Base-by-base conservation (phyloP, 495 filamentous ascomycete genomes). In the Neurospora terricola region DNA sequence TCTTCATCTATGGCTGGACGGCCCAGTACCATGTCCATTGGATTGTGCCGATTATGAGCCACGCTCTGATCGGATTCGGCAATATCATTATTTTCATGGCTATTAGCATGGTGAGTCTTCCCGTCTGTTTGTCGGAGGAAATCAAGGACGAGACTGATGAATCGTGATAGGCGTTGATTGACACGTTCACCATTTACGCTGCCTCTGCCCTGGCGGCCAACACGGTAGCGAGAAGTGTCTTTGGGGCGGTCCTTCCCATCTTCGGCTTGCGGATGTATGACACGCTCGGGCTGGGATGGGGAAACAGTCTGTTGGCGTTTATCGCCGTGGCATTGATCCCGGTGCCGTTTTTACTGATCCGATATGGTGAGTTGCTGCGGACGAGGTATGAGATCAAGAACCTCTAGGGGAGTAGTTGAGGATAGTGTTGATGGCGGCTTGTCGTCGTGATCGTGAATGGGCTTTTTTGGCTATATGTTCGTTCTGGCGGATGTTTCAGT, bases 21-120 rank as follows among this genome's bases (percentile, higher is more conserved):
- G 90, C 92, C 73, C 86, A 90, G 70, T 85, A 88, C 6, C 82
- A 80, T 12, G 88, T 95, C 38, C 92, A 94, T 80, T 92, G 89
- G 89, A 87, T 90, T 38, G 86, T 90, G 9, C 54, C 54, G 27
- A 34, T 66, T 18, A 34, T 66, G 54, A 66, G 54, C 54, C 54
- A 66, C 14, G 54, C 14, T 66, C 30, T 66, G 27, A 66, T 66
- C 27, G 54, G 54, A 1, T 66, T 66, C 54, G 54, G 54, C 30
- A 66, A 34, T 14, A 66, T 34, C 6, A 5, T 66, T 4, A 66
- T 66, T 4, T 81, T 82, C 5, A 78, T 86, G 59, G 82, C 81
- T 37, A 73, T 88, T 10, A 84, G 6, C 78, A 85, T 73, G 73
- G 87, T 69, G 34, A 74, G 4, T 27, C 23, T 11, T 14, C n/a